Conservation (phyloP, 345 rosid species). For the Cardamine resedifolia region DNA sequence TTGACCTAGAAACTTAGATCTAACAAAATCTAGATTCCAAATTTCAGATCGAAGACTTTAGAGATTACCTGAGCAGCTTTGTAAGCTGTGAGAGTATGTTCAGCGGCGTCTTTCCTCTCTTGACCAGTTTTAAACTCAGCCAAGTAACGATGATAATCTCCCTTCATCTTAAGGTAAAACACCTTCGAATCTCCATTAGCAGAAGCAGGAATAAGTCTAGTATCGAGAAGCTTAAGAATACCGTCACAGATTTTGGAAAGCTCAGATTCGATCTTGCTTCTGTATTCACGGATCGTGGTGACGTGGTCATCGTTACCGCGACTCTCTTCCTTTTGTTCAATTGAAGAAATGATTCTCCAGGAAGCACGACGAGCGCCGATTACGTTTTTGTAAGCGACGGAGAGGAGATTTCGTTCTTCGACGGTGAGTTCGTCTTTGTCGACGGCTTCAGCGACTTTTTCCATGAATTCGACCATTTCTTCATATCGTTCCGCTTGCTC, state of each 20-base stretch:
- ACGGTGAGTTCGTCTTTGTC: conserved; percentile 72
- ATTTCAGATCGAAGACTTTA: conserved; percentile 1
- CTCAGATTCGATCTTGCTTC: conserved; percentile 80
- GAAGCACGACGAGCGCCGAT: conserved; percentile 92
- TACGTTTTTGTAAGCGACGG: conserved; percentile 94
- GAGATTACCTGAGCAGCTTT: conserved; percentile 78
- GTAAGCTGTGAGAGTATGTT: conserved; percentile 84
- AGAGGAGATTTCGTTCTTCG: conserved; percentile 89
- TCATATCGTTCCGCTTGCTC: conserved; percentile 96
- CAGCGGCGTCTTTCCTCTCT: conserved; percentile 89
- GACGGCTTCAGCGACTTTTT: conserved; percentile 63
- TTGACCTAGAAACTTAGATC: conserved; percentile 21
- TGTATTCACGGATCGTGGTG: conserved; percentile 72
- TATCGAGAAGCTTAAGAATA: conserved; percentile 80
- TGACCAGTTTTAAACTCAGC: conserved; percentile 86
- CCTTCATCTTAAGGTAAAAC: conserved; percentile 92
- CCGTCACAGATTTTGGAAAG: conserved; percentile 82
- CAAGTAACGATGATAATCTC: conserved; percentile 84
- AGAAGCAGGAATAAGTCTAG: conserved; percentile 71
- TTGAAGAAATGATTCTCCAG: conserved; percentile 89
- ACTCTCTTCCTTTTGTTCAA: conserved; percentile 91
- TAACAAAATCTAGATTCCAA: neutral
- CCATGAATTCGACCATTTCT: conserved; percentile 97
- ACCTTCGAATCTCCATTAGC: conserved; percentile 80
- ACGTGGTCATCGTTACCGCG: conserved; percentile 96